Conservation (phyloP, 1,284 basidiomycete species). For the Ustilago tritici region DNA sequence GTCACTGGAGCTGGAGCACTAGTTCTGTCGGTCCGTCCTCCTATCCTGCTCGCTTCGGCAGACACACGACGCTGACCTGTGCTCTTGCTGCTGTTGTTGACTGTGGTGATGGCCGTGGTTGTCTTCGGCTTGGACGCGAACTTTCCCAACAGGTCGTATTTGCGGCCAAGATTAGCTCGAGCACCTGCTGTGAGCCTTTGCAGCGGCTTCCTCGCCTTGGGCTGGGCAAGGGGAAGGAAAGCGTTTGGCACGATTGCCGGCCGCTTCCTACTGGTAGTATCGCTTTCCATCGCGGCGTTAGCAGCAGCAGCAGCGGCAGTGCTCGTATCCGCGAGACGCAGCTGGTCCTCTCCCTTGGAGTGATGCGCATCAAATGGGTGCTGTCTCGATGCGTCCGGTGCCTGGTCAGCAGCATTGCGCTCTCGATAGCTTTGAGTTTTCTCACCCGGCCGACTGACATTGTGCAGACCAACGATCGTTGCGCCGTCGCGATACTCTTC, state of each 20-base stretch:
- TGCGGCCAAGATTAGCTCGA: conserved; percentile 29
- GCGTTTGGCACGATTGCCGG: conserved; percentile 44
- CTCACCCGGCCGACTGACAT: conserved; percentile 6
- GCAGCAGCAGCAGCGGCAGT: conserved; percentile 35
- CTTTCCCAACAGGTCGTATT: conserved; percentile 49
- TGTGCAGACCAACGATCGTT: conserved; percentile 40
- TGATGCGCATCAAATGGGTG: conserved; percentile 4
- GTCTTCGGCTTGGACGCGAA: conserved; percentile 38
- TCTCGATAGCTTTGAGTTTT: conserved; percentile 17
- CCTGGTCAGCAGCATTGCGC: conserved; percentile 6
- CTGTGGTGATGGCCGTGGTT: conserved; percentile 7
- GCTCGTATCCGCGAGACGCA: conserved; percentile 35
- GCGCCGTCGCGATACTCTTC: conserved; percentile 52
- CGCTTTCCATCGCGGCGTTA: conserved; percentile 33
- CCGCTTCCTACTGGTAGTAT: conserved; percentile 26
- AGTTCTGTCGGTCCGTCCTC: conserved; percentile 6
- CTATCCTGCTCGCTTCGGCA: conserved; percentile 6
- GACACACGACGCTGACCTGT: conserved; percentile 7
- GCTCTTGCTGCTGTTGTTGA: conserved; percentile 4
- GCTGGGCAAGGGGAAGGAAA: conserved; percentile 33
- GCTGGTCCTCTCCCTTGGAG: conserved; percentile 15
- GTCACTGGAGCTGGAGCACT: conserved; percentile 9
- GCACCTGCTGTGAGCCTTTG: conserved; percentile 27
- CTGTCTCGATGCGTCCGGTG: conserved; percentile 5
- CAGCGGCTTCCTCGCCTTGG: conserved; percentile 32